These are phyloP conservation scores for Termitomyces sp. DNA, from an alignment of 1,284 basidiomycete species.

Conservation along the genomic window DNA sequence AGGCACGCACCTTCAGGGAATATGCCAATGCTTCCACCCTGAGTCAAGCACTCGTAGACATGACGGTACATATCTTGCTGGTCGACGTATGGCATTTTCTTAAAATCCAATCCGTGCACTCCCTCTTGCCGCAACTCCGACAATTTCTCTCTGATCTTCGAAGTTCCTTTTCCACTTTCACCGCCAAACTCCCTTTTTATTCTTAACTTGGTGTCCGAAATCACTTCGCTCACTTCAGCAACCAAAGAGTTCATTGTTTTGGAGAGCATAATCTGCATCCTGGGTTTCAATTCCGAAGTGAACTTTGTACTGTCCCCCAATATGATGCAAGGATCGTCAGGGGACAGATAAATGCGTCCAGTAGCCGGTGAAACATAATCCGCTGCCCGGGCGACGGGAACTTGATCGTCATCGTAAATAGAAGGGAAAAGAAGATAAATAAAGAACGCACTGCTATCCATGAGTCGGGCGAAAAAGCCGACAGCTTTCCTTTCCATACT, in stretches of 20 bases:
- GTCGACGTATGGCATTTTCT: conserved; percentile 81
- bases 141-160: conserved; percentile 63
- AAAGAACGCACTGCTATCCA: conserved; percentile 81
- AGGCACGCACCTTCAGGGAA: conserved; percentile 83
- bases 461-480: conserved; percentile 80
- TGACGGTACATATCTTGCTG: conserved; percentile 94
- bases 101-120: conserved; percentile 65
- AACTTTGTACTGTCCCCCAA: conserved; percentile 82
- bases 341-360: conserved; percentile 72
- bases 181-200: conserved; percentile 91
- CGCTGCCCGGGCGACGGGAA: conserved; percentile 90
- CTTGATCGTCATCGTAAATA: conserved; percentile 35
- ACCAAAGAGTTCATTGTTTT: conserved; percentile 76
- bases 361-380: conserved; percentile 81
- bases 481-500: conserved; percentile 81
- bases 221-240: conserved; percentile 84
- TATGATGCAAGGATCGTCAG: conserved; percentile 74
- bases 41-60: conserved; percentile 85
- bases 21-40: conserved; percentile 90
- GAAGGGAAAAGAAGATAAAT: not conserved
- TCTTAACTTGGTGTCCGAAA: conserved; percentile 82
- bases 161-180: conserved; percentile 73
- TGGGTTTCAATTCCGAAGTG: conserved; percentile 69
- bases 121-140: conserved; percentile 52
- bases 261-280: conserved; percentile 86